These are phyloP conservation scores for Apiospora aurea DNA, from an alignment of 2,329 filamentous ascomycete genomes.

Conservation along the genomic window DNA sequence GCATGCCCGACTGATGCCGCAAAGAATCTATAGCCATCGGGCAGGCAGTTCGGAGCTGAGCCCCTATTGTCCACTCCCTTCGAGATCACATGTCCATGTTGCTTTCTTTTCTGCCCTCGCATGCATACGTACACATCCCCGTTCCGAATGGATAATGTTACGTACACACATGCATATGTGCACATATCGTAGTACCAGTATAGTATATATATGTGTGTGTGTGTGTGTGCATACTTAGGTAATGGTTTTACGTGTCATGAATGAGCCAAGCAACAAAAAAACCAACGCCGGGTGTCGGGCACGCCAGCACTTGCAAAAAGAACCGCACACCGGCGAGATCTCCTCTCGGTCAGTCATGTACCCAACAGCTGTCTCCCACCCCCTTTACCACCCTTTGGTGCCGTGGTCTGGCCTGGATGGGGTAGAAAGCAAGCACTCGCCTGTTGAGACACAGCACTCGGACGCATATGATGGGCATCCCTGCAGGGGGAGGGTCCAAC, in stretches of 20 bases:
- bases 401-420: background rate
- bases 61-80: background rate
- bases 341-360: background rate
- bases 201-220: no score
- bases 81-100: background rate
- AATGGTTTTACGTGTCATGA: background rate
- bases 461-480: constrained; percentile 14
- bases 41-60: background rate
- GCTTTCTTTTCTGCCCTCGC: background rate
- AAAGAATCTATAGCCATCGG: background rate
- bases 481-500: background rate
- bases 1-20: background rate
- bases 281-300: constrained; percentile 1
- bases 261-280: background rate
- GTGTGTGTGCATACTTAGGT: background rate
- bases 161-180: background rate
- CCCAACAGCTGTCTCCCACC: background rate
- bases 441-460: constrained; percentile 3
- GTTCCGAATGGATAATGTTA: background rate
- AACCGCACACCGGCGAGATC: background rate
- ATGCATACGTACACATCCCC: background rate
- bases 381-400: constrained; percentile 7
- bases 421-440: constrained; percentile 17
- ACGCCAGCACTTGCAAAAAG: constrained; percentile 4
- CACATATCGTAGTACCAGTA: no score